A percentile compares a stretch with the other conserved stretches of the same genome.
Conservation (phyloP, 2,329 filamentous ascomycete genomes). For the Lizonia empirigonia region DNA sequence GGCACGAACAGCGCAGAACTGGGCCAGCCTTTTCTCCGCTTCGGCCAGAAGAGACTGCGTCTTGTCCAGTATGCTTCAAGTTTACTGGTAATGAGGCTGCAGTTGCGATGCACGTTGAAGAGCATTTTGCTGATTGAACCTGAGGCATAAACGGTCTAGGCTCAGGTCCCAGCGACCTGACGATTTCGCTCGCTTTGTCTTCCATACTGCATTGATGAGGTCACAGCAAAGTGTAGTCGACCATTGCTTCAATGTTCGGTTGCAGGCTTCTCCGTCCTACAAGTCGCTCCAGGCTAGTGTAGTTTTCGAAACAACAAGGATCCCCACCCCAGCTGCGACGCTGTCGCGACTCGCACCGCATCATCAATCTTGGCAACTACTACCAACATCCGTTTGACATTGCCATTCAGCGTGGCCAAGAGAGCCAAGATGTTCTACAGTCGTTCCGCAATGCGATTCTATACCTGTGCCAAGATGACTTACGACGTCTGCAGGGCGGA, state of each 20-base stretch:
- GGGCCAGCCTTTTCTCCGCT: conserved; percentile 33
- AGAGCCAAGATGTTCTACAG: conserved; percentile 19
- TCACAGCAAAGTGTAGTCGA: neutral
- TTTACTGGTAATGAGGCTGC: conserved; percentile 73
- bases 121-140: conserved; percentile 54
- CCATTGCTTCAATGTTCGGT: neutral
- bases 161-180: neutral
- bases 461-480: conserved; percentile 1
- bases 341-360: conserved; percentile 10
- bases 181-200: neutral
- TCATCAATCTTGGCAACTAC: neutral
- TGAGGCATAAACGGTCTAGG: neutral
- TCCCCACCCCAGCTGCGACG: conserved; percentile 10
- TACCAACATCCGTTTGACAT: neutral
- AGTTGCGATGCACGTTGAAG: conserved; percentile 69
- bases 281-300: conserved; percentile 1
- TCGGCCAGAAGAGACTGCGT: conserved; percentile 28
- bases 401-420: conserved; percentile 6
- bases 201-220: neutral
- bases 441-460: conserved; percentile 27
- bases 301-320: conserved; percentile 13
- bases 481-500: conserved; percentile 4
- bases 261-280: neutral
- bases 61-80: conserved; percentile 68
- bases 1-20: conserved; percentile 33